Conservation (phyloP, 2,329 filamentous ascomycete species). For the Delphinella strobiligena region DNA sequence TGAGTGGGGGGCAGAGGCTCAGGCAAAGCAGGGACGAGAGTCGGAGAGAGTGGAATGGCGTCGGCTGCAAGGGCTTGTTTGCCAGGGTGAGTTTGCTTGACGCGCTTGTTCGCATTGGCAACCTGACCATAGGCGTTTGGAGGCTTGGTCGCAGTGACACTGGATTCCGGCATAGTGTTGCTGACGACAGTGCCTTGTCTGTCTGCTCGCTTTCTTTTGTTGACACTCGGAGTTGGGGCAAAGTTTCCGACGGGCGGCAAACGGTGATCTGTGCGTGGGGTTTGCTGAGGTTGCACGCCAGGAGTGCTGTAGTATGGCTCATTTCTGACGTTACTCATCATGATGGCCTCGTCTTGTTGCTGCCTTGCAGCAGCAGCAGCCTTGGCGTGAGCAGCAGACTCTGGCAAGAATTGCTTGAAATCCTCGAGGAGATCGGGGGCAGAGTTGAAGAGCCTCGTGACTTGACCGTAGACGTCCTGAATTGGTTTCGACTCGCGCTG, state of each 20-base stretch:
- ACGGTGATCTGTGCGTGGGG: slow-evolving; percentile 33
- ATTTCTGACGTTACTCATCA: slow-evolving; percentile 49
- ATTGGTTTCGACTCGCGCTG: slow-evolving; percentile 97
- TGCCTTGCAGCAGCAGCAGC: slow-evolving; percentile 45
- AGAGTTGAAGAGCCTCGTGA: slow-evolving; percentile 84
- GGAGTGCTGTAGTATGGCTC: slow-evolving; percentile 35
- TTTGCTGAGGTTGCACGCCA: slow-evolving; percentile 32
- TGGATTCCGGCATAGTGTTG: slow-evolving; percentile 4
- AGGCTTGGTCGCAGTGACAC: slow-evolving; percentile 1
- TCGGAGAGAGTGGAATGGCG: slow-evolving; percentile 60
- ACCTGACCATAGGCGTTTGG: slow-evolving; percentile 6
- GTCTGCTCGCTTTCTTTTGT: slow-evolving; percentile 39
- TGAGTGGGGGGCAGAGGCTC: slow-evolving; percentile 72
- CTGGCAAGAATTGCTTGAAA: slow-evolving; percentile 96
- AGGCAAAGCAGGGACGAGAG: slow-evolving; percentile 75
- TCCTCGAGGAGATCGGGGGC: slow-evolving; percentile 93
- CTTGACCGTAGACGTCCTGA: slow-evolving; percentile 94
- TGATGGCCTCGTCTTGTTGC: slow-evolving; percentile 55
- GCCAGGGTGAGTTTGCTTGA: slow-evolving; percentile 58
- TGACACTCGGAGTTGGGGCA: slow-evolving; percentile 68
- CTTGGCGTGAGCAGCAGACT: slow-evolving; percentile 63
- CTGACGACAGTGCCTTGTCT: slow-evolving; percentile 7
- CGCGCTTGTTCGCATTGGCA: slow-evolving; percentile 38
- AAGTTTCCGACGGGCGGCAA: slow-evolving; percentile 95
- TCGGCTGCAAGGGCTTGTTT: slow-evolving; percentile 48